Conservation (phyloP, 495 filamentous ascomycete species). For the Neurospora terricola region DNA sequence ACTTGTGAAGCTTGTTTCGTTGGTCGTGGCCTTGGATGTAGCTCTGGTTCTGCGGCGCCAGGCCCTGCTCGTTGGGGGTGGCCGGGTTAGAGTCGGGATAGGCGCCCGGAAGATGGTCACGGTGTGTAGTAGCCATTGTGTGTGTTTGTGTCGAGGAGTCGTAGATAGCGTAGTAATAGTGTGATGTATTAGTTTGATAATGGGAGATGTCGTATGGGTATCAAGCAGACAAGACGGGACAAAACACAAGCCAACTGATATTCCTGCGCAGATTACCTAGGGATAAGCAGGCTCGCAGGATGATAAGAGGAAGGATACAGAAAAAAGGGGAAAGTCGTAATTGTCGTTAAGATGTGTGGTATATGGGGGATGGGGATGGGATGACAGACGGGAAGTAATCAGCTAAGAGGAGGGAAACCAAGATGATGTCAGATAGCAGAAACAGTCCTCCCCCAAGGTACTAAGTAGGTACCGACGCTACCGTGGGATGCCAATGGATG, state of each 20-base stretch:
- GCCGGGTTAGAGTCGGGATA: background rate
- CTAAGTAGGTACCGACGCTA: background rate
- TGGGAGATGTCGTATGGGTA: background rate
- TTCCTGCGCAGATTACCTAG: background rate
- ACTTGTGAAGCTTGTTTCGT: constrained; percentile 25
- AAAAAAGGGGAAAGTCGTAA: background rate
- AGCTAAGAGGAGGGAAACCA: background rate
- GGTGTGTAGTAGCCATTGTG: background rate
- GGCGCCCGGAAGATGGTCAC: background rate
- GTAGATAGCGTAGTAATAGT: background rate
- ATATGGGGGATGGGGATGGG: background rate
- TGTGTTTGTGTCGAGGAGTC: background rate
- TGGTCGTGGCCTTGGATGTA: constrained; percentile 3
- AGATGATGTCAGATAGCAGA: background rate
- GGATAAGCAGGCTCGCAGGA: background rate
- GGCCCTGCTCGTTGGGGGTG: background rate
- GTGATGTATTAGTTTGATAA: background rate
- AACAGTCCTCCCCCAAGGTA: background rate
- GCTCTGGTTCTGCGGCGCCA: background rate
- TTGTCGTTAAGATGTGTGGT: background rate
- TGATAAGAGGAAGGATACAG: background rate
- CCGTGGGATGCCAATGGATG: background rate
- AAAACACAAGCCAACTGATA: background rate
- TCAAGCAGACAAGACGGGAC: background rate
- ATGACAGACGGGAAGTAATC: background rate